phyloP scores from a whole-genome alignment of 1,284 basidiomycete species.

The Papiliotrema fonsecae region DNA sequence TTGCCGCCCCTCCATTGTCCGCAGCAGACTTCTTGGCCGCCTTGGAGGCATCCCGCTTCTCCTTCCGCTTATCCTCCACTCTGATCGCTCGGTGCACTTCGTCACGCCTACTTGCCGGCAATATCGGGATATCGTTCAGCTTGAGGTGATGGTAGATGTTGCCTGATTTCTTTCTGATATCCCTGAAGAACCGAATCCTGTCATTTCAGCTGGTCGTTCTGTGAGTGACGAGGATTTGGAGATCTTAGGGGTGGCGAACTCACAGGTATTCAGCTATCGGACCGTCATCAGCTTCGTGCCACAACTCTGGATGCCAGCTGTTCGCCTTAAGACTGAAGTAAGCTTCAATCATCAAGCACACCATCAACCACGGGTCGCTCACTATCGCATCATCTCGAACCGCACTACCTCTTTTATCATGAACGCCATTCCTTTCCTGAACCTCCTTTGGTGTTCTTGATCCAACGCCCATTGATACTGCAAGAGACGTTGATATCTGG shows the following conservation, averaged over 20 bases:
- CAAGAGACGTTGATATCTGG: conserved; percentile 12
- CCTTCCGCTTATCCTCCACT: not conserved
- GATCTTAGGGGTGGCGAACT: no score
- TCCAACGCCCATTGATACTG: conserved; percentile 27
- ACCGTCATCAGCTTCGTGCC: no score
- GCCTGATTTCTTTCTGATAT: conserved; percentile 15
- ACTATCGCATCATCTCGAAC: no score
- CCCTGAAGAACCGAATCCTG: conserved; percentile 17
- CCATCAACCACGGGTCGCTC: no score
- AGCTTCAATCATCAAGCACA: no score
- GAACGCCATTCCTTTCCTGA: conserved; percentile 17
- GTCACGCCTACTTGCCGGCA: not conserved
- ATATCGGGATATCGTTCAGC: not conserved
- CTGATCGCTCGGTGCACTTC: conserved; percentile 4
- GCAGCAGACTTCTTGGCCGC: not conserved
- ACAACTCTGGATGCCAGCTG: not conserved
- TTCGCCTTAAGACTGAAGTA: no score
- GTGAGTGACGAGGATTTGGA: no score
- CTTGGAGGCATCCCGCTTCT: not conserved
- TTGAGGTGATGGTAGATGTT: conserved; percentile 12
- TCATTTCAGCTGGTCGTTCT: not conserved
- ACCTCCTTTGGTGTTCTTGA: conserved; percentile 28
- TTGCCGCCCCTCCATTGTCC: not conserved
- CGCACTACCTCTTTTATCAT: conserved; percentile 14
- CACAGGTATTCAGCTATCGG: not conserved